Percentiles rank a stretch among this genome's conserved stretches.
Conservation (phyloP, 345 rosid species). For the Aquilaria malaccensis region DNA sequence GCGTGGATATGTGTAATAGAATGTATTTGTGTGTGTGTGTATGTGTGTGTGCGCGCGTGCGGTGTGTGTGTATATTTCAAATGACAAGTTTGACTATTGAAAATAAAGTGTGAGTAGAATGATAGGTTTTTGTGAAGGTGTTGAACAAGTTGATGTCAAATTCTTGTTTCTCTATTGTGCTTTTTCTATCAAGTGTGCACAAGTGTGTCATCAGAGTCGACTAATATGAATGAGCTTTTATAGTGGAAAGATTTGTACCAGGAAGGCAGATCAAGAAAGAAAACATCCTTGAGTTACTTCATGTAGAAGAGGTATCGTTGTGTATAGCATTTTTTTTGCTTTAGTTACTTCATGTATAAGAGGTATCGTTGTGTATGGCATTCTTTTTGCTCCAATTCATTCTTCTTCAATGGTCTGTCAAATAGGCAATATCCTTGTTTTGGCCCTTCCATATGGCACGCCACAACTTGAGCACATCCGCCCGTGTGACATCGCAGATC, state of each 20-base stretch:
- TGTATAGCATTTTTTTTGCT: too few species aligned
- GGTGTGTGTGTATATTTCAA: too few species aligned
- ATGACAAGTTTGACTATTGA: background rate
- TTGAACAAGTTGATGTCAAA: too few species aligned
- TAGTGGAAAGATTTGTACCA: conserved; percentile 97
- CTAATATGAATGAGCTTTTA: conserved; percentile 86
- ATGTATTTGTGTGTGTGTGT: too few species aligned
- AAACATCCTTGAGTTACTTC: conserved; percentile 35
- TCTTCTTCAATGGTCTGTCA: too few species aligned
- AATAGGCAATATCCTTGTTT: too few species aligned
- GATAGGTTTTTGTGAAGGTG: too few species aligned
- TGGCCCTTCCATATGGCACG: conserved; percentile 96
- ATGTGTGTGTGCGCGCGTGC: too few species aligned
- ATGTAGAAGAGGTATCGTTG: too few species aligned
- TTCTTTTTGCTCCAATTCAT: too few species aligned
- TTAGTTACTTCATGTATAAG: conserved; percentile 45
- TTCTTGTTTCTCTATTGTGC: too few species aligned
- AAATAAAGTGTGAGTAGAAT: background rate
- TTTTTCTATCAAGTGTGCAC: conserved; percentile 68
- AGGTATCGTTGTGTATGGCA: background rate
- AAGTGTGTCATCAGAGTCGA: conserved; percentile 89
- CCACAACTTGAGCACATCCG: conserved; percentile 82
- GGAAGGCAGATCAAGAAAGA: conserved; percentile 45
- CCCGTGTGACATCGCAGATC: conserved; percentile 87
- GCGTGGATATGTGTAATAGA: too few species aligned